These are phyloP conservation scores for Stemphylium vesicarium DNA, from an alignment of 2,329 filamentous ascomycete genomes.

Conservation along the genomic window DNA sequence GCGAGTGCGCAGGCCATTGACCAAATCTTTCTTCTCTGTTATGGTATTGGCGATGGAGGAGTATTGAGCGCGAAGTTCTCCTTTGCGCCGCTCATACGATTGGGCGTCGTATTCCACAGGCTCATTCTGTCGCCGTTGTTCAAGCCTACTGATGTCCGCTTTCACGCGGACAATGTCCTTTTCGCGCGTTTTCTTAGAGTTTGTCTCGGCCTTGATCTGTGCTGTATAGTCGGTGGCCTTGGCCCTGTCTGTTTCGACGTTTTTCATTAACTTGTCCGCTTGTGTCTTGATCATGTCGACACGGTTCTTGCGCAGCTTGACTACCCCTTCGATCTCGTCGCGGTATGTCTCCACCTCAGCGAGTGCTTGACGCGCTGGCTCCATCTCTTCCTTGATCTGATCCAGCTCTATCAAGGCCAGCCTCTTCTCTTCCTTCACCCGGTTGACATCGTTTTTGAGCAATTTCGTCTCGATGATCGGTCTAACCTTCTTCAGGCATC, in stretches of 20 bases:
- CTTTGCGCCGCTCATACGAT: conserved; percentile 74
- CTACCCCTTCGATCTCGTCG: conserved; percentile 61
- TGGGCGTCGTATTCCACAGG: conserved; percentile 71
- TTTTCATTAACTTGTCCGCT: conserved; percentile 53
- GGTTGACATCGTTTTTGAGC: conserved; percentile 56
- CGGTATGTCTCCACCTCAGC: conserved; percentile 73
- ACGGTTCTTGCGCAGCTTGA: conserved; percentile 61
- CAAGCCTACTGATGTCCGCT: conserved; percentile 65
- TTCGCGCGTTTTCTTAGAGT: conserved; percentile 50
- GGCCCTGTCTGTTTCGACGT: conserved; percentile 44
- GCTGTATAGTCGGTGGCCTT: conserved; percentile 54
- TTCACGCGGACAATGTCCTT: conserved; percentile 40
- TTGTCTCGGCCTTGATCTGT: conserved; percentile 48
- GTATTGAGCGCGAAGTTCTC: conserved; percentile 59
- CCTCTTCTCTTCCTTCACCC: conserved; percentile 63
- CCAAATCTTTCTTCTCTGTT: conserved; percentile 52
- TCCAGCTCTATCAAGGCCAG: conserved; percentile 64
- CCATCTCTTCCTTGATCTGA: conserved; percentile 65
- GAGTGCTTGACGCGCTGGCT: conserved; percentile 73
- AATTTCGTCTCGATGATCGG: conserved; percentile 70
- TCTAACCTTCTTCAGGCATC: conserved; percentile 68
- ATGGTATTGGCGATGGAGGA: conserved; percentile 59
- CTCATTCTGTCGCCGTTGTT: conserved; percentile 66
- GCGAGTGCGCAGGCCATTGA: conserved; percentile 25
- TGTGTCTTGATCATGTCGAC: conserved; percentile 62